Base-by-base conservation (phyloP, 441 rosid species). In the Theobroma grandiflorum region DNA sequence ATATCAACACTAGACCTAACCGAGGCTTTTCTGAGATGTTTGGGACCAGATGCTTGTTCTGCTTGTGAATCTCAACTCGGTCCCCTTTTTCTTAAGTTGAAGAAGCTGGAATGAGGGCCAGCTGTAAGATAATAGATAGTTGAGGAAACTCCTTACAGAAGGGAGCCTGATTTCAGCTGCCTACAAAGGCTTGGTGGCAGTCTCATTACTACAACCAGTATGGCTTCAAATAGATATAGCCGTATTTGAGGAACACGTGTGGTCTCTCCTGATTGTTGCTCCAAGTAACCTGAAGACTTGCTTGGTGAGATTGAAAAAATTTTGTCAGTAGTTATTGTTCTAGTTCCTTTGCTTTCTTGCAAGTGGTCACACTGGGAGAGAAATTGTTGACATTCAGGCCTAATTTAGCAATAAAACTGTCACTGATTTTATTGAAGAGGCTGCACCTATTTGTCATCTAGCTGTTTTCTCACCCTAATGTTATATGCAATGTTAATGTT, bases 21-120 rank as follows among this genome's bases (percentile, higher is more conserved):
- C 74, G 93, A 87, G 85, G 75, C 90, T 31, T 91, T 97, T 61
- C 91, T 97, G 22, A 90, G 89, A 82, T 82, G 77, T 66, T 75
- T 95, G 78, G 83, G 84, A 15, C 77, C 87, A 0, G 96, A 93
- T 43, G 89, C 90, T 59, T 88, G 82, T 77, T 81, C 89, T 76
- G 94, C 94, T 35, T 95, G 95, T 77, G 93, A 93, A 86, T 83
- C 93, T 81, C 90, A 84, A 68, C 90, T 95, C 12, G 91, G 98
- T 42, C 90, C 94, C 31, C 22, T 84, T 66, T 95, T 90, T 77
- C 77, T 83, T 70, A 90, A 84, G 75, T 78, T 92, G 79, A 93
- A 89, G 90, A 93, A 86, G 65, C 69, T 43, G 2, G 81, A 76
- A 77, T 77, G 73, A 65, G 62, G 65, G 9, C 18, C 37, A 3